Percentiles rank a stretch among this genome's conserved stretches.
These are phyloP conservation scores for Prunus campanulata DNA, from an alignment of 306 rosid species.

Conservation along the genomic window DNA sequence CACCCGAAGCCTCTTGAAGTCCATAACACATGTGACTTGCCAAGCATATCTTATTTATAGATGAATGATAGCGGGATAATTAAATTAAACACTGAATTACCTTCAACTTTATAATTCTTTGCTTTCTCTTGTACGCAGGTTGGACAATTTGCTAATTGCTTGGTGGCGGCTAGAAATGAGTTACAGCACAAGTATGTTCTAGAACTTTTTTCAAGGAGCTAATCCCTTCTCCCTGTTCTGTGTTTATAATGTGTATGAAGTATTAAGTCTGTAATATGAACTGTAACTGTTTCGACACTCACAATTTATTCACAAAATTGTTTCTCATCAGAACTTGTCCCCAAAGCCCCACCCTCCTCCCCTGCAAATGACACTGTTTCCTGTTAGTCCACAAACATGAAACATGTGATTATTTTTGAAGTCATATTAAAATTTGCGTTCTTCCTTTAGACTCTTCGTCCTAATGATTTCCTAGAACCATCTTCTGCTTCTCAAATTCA, in stretches of 20 bases:
- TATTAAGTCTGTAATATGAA: too few species aligned
- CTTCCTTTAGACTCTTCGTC: too few species aligned
- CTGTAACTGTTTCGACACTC: too few species aligned
- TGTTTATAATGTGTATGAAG: neutral
- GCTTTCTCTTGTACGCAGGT: constrained; percentile 54
- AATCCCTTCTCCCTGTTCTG: constrained; percentile 3
- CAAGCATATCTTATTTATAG: neutral
- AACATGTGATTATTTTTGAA: neutral
- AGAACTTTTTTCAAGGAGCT: constrained; percentile 21
- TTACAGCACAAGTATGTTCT: constrained; percentile 77
- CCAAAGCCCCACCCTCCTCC: too few species aligned
- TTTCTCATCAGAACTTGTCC: too few species aligned
- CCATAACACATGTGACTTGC: neutral
- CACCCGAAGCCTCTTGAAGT: neutral
- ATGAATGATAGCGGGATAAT: constrained; percentile 8
- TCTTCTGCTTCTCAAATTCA: neutral
- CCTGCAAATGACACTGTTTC: too few species aligned
- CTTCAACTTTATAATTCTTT: constrained; percentile 6
- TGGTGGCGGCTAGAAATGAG: constrained; percentile 70
- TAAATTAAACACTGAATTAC: constrained; percentile 7
- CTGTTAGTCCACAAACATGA: neutral
- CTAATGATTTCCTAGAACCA: neutral
- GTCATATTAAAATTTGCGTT: neutral
- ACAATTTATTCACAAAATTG: too few species aligned
- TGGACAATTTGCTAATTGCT: constrained; percentile 72